Base-by-base conservation (phyloP, 257 asterid species). In the Primulina eburnea region DNA sequence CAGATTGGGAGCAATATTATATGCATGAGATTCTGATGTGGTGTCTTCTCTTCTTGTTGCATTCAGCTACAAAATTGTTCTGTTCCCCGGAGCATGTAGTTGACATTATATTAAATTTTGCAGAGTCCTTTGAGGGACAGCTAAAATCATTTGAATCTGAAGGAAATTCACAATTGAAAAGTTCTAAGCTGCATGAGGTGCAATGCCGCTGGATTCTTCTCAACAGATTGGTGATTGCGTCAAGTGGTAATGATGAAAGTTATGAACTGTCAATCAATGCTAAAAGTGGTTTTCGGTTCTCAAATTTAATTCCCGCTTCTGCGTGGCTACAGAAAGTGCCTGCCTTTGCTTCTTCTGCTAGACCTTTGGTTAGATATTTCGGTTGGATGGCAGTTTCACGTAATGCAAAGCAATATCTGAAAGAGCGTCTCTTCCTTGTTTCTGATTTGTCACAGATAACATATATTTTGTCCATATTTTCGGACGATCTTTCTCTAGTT, bases 361-460 rank as follows among this genome's bases (percentile, higher is more conserved):
- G 79, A 63, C 99, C 97, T 77, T 75, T 94, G 71, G 92, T 87
- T 68, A 86, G 97, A 60, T 89, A 85, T 73, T 86, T 89, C 77
- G 92, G 96, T 79, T 94, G 99, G 99, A 91, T 89, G 99, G 97
- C 97, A 18, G 75, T 94, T 34, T 86, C 97, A 73, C 96, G 90
- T 71, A 90, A 87, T 80, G 94, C 96, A 29, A 82, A 85, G 72
- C 96, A 89, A 73, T 94, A 81, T 83, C 87, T 86, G 65, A 81
- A 80, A 82, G 97, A 94, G 69, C 82, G 89, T 33, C 92, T 94
- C 82, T 90, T 86, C 81, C 99, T 94, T 78, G 92, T 85, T 78
- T 87, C 97, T 38, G 96, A 94, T 82, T 81, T 91, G 69, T 68
- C 86, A 14, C 89, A 91, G 75, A 79, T 94, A 78, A 77, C 89